Evolutionary conservation across 2,329 filamentous ascomycete genomes (phyloP), one percentile per base, ranked within the genome.

Genomic region (Lojkania enalia): DNA sequence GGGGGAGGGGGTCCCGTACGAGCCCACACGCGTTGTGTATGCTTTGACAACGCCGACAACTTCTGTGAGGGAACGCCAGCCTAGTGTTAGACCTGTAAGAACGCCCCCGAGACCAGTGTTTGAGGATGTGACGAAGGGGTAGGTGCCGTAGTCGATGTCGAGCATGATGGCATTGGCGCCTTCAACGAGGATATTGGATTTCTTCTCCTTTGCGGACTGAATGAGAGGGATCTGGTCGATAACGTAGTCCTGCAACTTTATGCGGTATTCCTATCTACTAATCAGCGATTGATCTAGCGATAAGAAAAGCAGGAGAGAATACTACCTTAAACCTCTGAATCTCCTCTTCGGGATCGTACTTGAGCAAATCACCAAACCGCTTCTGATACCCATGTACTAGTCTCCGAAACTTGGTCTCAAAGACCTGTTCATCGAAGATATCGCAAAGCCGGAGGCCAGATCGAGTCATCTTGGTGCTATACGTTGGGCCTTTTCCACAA

Each of bases 261-360:
- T 67, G 20, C 82, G 77, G 64, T 83, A 83, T 25, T 74, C 73
- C 72, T 71, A 19, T 5, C 14, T 14, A 21, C n/a, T n/a, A n/a
- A n/a, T 13, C 5, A n/a, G n/a, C n/a, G n/a, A n/a, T n/a, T n/a
- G n/a, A n/a, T n/a, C n/a, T n/a, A n/a, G n/a, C n/a, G n/a, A n/a
- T n/a, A n/a, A n/a, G n/a, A n/a, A n/a, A n/a, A n/a, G n/a, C n/a
- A n/a, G n/a, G n/a, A n/a, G n/a, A n/a, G n/a, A n/a, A n/a, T 41
- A 60, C 23, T 64, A 77, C 76, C 62, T 81, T 76, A 70, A 85
- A 88, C 30, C 75, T 73, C 14, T 65, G 67, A 52, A 90, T 78
- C 71, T 90, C 87, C 23, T 83, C 82, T 55, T 90, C 85, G 5
- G 85, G 77, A 50, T 90, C 83, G 60, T 85, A 85, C 64, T 82